Base-by-base conservation (phyloP, 768 basidiomycete species). In the Dendrothele bispora region DNA sequence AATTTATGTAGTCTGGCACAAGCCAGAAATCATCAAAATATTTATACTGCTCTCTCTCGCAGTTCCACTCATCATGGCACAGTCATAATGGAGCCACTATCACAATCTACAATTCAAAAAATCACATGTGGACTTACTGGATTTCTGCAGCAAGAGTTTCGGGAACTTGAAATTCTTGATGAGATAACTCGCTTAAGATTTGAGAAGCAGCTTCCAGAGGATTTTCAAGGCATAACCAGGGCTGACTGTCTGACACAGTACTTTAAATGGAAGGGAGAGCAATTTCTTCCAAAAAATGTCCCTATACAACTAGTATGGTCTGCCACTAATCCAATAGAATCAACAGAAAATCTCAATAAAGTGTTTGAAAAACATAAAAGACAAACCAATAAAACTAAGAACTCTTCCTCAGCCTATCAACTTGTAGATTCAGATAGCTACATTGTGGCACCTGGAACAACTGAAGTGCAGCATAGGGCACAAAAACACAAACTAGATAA, bases 81-180 rank as follows among this genome's bases (percentile, higher is more conserved):
- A 2, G 15, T 66, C 0, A 62, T 68, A 22, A 4, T 67, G 10
- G 57, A 67, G 34, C 56, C 51, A 1, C 61, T 67, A n/a, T 10
- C 30, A 10, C 30, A 10, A 10, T 10, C 11, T 47, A 52, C 62
- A 18, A 6, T 26, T 4, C 28, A 17, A 4, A 56, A 53, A 53
- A 62, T 72, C 2, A 62, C 54, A 12, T 54, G 56, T 11, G 57
- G 59, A 3, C 55, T 59, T 7, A 48, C 57, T 2, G 62, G 66
- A 4, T 52, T 51, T 14, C 48, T 72, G 2, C 39, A 65, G 18
- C 64, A 70, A 46, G 68, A 70, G 41, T 66, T 68, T 38, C 12
- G 67, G 12, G 62, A 70, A 27, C 45, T 70, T 1, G 65, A 70
- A 25, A 5, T 70, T 0, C 50, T 72, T 3, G 66, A 71, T 58